A percentile compares a stretch with the other conserved stretches of the same genome.
These are phyloP conservation scores for Piromyces finnis DNA, from an alignment of 192 early-diverging fungal genomes.

Conservation along the genomic window DNA sequence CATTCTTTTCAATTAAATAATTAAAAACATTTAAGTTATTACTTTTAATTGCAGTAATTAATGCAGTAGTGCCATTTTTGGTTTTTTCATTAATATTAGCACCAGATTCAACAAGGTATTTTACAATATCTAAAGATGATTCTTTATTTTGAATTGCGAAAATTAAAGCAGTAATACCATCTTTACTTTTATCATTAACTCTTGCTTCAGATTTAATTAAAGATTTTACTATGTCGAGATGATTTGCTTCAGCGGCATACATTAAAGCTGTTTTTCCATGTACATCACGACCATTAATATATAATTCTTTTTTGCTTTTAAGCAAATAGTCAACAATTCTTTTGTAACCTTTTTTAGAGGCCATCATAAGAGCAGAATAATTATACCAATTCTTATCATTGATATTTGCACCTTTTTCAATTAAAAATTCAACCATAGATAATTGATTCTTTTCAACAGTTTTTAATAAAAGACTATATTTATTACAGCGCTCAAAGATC, in stretches of 20 bases:
- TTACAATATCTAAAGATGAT: not conserved
- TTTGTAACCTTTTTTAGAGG: not conserved
- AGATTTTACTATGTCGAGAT: not conserved
- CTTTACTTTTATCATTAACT: not conserved
- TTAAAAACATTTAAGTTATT: not conserved
- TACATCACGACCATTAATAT: not conserved
- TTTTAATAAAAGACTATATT: not conserved
- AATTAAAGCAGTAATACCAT: not conserved
- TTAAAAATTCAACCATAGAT: not conserved
- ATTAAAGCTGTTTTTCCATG: not conserved
- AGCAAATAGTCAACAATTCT: not conserved
- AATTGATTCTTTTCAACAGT: not conserved
- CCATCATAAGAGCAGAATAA: not conserved
- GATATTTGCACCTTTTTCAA: not conserved
- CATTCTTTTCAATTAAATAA: not conserved
- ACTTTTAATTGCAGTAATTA: not conserved
- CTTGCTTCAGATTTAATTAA: not conserved
- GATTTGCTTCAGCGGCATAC: not conserved
- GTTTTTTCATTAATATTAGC: not conserved
- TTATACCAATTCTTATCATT: not conserved
- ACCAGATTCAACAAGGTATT: not conserved
- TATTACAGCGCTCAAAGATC: not conserved
- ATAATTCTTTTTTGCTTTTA: not conserved
- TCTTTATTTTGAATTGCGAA: not conserved
- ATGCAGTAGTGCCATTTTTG: not conserved